phyloP scores from a whole-genome alignment of 176 grass and related monocot genomes.

The Carex myosuroides region DNA sequence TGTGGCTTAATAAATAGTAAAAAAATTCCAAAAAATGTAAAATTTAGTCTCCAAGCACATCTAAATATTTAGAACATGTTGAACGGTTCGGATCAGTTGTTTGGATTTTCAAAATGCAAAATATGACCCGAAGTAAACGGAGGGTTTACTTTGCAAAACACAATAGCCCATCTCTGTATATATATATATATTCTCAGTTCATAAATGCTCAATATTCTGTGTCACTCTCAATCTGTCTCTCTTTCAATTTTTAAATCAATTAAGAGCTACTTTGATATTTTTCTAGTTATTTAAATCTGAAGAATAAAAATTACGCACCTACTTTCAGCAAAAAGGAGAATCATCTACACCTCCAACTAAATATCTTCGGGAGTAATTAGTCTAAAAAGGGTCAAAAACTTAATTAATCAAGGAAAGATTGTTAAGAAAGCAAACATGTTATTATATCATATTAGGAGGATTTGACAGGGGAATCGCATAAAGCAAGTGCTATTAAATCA shows the following conservation, averaged over 20 bases:
- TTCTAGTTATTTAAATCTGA: neutral
- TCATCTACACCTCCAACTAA: conserved; percentile 10
- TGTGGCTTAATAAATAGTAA: no score
- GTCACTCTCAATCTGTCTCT: neutral
- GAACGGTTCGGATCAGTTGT: no score
- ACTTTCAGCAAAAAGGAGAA: neutral
- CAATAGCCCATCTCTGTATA: no score
- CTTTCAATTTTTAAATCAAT: neutral
- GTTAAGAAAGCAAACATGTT: conserved; percentile 2
- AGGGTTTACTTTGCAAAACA: no score
- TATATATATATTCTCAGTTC: no score
- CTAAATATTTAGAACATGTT: no score
- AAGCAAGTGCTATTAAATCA: neutral
- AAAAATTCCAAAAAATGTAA: no score
- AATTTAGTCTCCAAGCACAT: no score
- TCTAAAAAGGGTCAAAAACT: neutral
- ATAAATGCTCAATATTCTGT: conserved; percentile 1
- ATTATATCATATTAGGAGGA: neutral
- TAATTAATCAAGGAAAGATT: conserved; percentile 8
- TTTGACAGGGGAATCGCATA: conserved; percentile 6
- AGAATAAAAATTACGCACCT: neutral
- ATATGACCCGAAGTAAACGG: no score
- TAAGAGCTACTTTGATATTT: conserved; percentile 9
- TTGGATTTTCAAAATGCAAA: no score
- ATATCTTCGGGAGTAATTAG: neutral